Evolutionary conservation across 768 basidiomycete species (phyloP).

Genomic region (Kondoa malvinella): DNA sequence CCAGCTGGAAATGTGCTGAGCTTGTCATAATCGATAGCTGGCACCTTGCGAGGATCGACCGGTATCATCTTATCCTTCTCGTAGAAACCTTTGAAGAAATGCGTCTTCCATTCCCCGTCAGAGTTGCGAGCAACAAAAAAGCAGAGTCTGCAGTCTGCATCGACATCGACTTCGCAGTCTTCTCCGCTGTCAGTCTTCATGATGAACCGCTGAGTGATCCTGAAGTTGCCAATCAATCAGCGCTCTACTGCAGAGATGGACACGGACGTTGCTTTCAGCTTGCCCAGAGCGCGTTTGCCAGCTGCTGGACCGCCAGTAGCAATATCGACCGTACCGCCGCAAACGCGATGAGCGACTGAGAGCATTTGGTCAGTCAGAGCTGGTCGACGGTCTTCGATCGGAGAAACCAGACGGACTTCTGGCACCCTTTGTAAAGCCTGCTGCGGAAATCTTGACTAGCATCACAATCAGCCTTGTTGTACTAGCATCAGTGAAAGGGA

Average conservation of each 20-base stretch:
- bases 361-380: too few species aligned
- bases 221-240: slow-evolving; percentile 4
- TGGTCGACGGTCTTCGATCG: too few species aligned
- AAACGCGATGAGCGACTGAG: slow-evolving; percentile 18
- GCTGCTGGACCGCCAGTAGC: slow-evolving; percentile 21
- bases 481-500: not conserved
- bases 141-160: slow-evolving; percentile 27
- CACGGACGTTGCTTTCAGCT: slow-evolving; percentile 24
- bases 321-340: slow-evolving; percentile 27
- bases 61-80: slow-evolving; percentile 21
- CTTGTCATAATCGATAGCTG: slow-evolving; percentile 22
- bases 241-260: not conserved
- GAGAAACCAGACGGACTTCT: slow-evolving; percentile 14
- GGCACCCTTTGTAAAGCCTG: slow-evolving; percentile 24
- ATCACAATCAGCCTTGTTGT: not conserved
- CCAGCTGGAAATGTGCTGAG: slow-evolving; percentile 25
- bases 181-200: slow-evolving; percentile 22
- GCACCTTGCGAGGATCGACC: slow-evolving; percentile 24
- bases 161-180: slow-evolving; percentile 27
- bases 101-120: slow-evolving; percentile 24
- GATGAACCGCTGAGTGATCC: slow-evolving; percentile 28
- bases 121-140: slow-evolving; percentile 27
- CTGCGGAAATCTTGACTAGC: slow-evolving; percentile 14
- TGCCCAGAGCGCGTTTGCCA: slow-evolving; percentile 22
- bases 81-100: slow-evolving; percentile 27